Base-by-base conservation (phyloP, 768 basidiomycete genomes). In the Amanita brunnescens region DNA sequence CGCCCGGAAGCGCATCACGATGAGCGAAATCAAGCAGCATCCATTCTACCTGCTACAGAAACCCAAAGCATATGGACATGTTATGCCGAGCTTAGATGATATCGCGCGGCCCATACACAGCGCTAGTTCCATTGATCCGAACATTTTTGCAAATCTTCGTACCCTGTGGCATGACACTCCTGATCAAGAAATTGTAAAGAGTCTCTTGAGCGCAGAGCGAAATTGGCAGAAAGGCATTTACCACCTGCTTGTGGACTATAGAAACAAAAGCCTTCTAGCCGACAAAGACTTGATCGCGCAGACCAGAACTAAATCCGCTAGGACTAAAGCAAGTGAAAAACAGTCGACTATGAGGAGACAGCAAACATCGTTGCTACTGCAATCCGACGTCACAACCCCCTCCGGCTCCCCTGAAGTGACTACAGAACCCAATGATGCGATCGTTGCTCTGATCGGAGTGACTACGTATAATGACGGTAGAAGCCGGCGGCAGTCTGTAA, bases 141-240 rank as follows among this genome's bases (percentile, higher is more conserved):
- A 94, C 58, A 90, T 98, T 57, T 82, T 98, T 60, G 80, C 80
- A 21, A 97, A 97, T 67, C 68, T 99, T 21, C 81, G 80, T 57
- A 93, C 91, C 3, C 74, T 99, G n/a, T 99, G 93, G 93, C 82
- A 86, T 51, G 88, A 80, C 7, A 79, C 81, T 1, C 68, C 81
- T 2, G 90, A 94, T 49, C 76, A 78, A 8, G 82, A 86, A 26
- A 81, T 98, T 49, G 72, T 83, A 44, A 73, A 77, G 44, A 82
- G 78, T 48, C 70, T 99, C 59, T 74, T 68, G 61, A 82, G 75
- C 59, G 59, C 70, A 47, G 80, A 83, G 50, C 81, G 81, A 46
- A 94, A 87, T 24, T 94, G 91, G 88, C 91, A 98, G 64, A 97
- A 99, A 68, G 91, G 90, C 0, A 88, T 98, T 43, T 99, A 99